Percentiles rank a stretch among this genome's conserved stretches.
These are phyloP conservation scores for Erodium maritimum DNA, from an alignment of 345 rosid genomes.

Conservation along the genomic window DNA sequence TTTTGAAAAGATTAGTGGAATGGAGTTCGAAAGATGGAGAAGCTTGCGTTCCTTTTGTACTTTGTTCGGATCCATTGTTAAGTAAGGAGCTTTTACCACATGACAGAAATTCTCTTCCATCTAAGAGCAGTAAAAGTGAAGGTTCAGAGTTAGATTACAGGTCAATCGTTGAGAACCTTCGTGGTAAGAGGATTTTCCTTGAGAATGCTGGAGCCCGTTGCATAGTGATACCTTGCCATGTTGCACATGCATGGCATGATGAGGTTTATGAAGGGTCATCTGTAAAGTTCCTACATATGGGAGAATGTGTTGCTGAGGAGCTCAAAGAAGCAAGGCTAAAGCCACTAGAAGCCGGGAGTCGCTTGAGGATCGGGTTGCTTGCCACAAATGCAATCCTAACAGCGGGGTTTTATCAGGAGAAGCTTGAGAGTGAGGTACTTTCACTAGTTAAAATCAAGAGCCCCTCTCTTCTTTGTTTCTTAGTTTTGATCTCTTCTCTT, in stretches of 20 bases:
- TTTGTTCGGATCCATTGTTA: conserved; percentile 61
- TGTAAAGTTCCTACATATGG: conserved; percentile 29
- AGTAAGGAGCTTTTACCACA: conserved; percentile 37
- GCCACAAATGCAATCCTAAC: conserved; percentile 23
- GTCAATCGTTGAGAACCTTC: conserved; percentile 24
- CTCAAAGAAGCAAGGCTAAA: conserved; percentile 35
- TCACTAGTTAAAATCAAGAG: not conserved
- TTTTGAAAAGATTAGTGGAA: conserved; percentile 41
- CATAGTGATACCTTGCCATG: conserved; percentile 39
- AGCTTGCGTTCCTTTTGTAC: conserved; percentile 43
- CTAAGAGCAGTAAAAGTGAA: conserved; percentile 22
- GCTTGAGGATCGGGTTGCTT: conserved; percentile 33
- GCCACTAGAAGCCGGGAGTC: conserved; percentile 47
- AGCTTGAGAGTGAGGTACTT: conserved; percentile 32
- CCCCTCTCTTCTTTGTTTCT: too few species aligned
- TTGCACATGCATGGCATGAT: conserved; percentile 38
- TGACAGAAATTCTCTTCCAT: conserved; percentile 35
- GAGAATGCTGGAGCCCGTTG: conserved; percentile 43
- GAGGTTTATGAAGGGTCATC: conserved; percentile 25
- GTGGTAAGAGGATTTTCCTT: conserved; percentile 23
- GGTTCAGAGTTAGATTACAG: conserved; percentile 17
- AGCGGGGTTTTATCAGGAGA: conserved; percentile 43
- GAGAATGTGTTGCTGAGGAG: conserved; percentile 44
- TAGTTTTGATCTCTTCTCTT: too few species aligned
- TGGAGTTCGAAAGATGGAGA: conserved; percentile 39